Conservation (phyloP, 2,329 filamentous ascomycete genomes). For the Didymella segeticola region DNA sequence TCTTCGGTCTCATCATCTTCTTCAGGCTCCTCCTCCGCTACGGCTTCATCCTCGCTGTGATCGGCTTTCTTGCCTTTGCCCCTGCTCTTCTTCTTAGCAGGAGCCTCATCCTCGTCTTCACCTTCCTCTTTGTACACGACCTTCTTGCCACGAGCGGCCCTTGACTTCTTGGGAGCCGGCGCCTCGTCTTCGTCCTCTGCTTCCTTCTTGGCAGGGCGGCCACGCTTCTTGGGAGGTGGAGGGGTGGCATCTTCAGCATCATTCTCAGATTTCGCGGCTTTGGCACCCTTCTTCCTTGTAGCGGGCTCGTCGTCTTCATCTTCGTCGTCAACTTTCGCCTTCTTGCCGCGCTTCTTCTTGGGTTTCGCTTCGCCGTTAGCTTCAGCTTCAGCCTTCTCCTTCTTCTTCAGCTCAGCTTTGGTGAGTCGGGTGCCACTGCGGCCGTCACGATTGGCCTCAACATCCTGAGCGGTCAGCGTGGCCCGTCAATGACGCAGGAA, state of each 20-base stretch:
- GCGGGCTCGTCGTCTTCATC: slow-evolving; percentile 37
- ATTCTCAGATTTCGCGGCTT: slow-evolving; percentile 15
- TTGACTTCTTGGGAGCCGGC: slow-evolving; percentile 41
- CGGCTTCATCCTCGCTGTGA: slow-evolving; percentile 27
- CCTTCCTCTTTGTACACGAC: slow-evolving; percentile 36
- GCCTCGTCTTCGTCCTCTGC: slow-evolving; percentile 36
- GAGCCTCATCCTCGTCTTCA: slow-evolving; percentile 25
- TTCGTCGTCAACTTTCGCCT: slow-evolving; percentile 37
- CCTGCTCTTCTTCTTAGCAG: slow-evolving; percentile 36
- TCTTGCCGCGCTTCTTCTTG: slow-evolving; percentile 53
- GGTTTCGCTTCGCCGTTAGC: slow-evolving; percentile 40
- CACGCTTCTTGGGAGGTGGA: slow-evolving; percentile 43
- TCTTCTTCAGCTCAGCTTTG: slow-evolving; percentile 42
- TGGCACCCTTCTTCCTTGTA: slow-evolving; percentile 34
- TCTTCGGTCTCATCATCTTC: slow-evolving; percentile 20
- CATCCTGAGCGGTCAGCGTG: slow-evolving; percentile 62
- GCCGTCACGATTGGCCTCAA: slow-evolving; percentile 74
- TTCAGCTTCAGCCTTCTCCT: slow-evolving; percentile 33
- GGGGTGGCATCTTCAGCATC: slow-evolving; percentile 40
- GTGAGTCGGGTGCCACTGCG: slow-evolving; percentile 65
- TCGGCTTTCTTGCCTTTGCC: slow-evolving; percentile 36
- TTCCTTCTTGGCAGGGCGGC: slow-evolving; percentile 35
- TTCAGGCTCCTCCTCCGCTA: slow-evolving; percentile 17
- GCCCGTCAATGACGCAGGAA: background rate
- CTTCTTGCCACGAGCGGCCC: slow-evolving; percentile 32